These are phyloP conservation scores for Metarhizium humberi DNA, from an alignment of 2,329 filamentous ascomycete species.

Conservation along the genomic window DNA sequence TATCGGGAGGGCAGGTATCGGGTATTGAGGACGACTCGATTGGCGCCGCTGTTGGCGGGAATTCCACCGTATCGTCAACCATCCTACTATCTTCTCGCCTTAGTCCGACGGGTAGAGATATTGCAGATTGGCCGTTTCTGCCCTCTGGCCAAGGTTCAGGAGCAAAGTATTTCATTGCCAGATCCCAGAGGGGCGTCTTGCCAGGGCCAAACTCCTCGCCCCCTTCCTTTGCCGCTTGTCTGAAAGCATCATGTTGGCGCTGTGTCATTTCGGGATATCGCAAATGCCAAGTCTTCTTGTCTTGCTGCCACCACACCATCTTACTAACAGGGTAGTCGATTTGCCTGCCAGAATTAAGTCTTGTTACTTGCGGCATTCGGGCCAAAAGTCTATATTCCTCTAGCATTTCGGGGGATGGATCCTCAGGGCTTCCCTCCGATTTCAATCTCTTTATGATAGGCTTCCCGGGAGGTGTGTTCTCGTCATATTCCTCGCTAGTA, in stretches of 20 bases:
- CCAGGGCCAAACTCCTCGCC: conserved; percentile 45
- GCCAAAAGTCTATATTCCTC: conserved; percentile 38
- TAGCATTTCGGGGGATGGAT: conserved; percentile 23
- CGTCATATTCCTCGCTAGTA: conserved; percentile 42
- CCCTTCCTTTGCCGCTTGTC: conserved; percentile 37
- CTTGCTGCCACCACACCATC: conserved; percentile 47
- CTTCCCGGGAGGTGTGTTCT: conserved; percentile 25
- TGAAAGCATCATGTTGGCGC: conserved; percentile 47
- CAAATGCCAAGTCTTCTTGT: conserved; percentile 49
- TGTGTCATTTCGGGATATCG: conserved; percentile 56
- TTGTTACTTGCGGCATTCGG: conserved; percentile 38
- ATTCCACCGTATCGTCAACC: conserved; percentile 17
- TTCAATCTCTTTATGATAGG: conserved; percentile 47
- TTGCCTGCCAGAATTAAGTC: conserved; percentile 42
- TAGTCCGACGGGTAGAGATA: conserved; percentile 9
- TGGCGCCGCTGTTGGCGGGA: conserved; percentile 22
- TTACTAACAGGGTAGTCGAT: conserved; percentile 50
- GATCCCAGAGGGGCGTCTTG: conserved; percentile 40
- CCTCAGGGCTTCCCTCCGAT: conserved; percentile 35
- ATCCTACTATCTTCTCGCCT: conserved; percentile 14
- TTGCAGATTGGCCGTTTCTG: not conserved
- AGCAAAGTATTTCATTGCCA: conserved; percentile 51
- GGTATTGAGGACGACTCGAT: conserved; percentile 18
- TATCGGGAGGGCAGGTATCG: conserved; percentile 27
- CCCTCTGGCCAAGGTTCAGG: conserved; percentile 23